Percentiles rank a stretch among this genome's conserved stretches.
Conservation (phyloP, 805 yeast species). For the Yarrowia alimentaria region DNA sequence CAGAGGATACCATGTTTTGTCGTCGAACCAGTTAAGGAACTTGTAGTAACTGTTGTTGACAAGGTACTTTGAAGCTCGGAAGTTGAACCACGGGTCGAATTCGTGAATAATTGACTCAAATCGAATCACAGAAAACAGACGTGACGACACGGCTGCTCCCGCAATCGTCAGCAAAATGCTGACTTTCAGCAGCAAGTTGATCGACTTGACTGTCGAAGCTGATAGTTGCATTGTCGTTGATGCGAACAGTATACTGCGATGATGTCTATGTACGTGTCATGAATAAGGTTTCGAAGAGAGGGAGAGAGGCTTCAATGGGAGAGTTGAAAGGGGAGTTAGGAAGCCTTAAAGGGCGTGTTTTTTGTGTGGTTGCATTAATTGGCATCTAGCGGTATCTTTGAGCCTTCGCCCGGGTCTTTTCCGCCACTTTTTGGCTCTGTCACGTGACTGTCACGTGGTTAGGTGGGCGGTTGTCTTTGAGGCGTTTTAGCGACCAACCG, state of each 20-base stretch:
- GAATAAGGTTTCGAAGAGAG: slow-evolving; percentile 12
- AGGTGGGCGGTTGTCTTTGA: no score
- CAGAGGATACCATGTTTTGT: slow-evolving; percentile 97
- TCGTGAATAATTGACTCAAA: slow-evolving; percentile 97
- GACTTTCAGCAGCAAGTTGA: slow-evolving; percentile 51
- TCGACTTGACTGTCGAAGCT: slow-evolving; percentile 27
- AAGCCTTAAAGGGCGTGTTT: background rate
- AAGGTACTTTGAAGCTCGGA: slow-evolving; percentile 90
- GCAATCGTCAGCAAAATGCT: slow-evolving; percentile 73
- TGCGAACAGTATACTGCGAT: no score
- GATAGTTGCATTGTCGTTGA: slow-evolving; percentile 22
- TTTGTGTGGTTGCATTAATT: no score
- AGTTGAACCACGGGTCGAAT: slow-evolving; percentile 68
- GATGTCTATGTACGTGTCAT: slow-evolving; percentile 25
- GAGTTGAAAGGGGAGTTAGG: background rate
- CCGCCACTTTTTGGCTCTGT: no score
- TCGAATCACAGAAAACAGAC: slow-evolving; percentile 93
- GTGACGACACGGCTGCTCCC: slow-evolving; percentile 87
- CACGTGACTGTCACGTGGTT: no score
- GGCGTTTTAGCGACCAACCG: no score
- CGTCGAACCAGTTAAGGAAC: slow-evolving; percentile 97
- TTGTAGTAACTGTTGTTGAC: slow-evolving; percentile 82
- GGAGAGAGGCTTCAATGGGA: background rate
- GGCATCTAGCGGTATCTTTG: no score
- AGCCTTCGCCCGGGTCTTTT: no score